Evolutionary conservation across 2,329 filamentous ascomycete species (phyloP).

Genomic region (Didymella exigua): DNA sequence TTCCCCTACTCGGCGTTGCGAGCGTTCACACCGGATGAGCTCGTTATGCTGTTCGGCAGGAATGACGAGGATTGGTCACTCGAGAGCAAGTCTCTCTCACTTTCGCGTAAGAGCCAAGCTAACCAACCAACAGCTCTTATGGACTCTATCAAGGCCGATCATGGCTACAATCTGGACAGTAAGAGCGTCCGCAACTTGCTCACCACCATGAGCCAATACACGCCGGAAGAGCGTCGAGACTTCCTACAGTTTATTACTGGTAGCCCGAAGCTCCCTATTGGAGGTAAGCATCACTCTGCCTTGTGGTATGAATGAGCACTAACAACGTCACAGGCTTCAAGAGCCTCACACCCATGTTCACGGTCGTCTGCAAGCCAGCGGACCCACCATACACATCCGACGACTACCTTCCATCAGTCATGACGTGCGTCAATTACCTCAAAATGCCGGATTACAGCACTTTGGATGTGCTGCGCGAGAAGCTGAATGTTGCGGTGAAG

Average conservation of each 20-base stretch:
- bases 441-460: conserved; percentile 94
- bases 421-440: conserved; percentile 99
- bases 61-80: conserved; percentile 97
- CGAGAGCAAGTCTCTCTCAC: conserved; percentile 73
- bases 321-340: conserved; percentile 75
- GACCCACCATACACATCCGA: conserved; percentile 92
- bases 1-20: conserved; percentile 93
- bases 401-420: conserved; percentile 98
- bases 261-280: conserved; percentile 96
- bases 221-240: conserved; percentile 75
- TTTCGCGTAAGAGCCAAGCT: conserved; percentile 20
- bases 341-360: conserved; percentile 96
- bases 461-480: conserved; percentile 75
- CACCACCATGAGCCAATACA: conserved; percentile 91
- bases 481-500: conserved; percentile 82
- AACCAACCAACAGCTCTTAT: conserved; percentile 71
- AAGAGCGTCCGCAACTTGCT: conserved; percentile 91
- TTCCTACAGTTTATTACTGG: conserved; percentile 98
- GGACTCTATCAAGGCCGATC: conserved; percentile 98
- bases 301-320: neutral
- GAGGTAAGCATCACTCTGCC: conserved; percentile 67
- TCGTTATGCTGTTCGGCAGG: conserved; percentile 91
- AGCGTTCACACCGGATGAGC: conserved; percentile 92
- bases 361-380: conserved; percentile 98
- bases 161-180: conserved; percentile 98